A percentile compares a stretch with the other conserved stretches of the same genome.
Evolutionary conservation across 2,329 filamentous ascomycete species (phyloP).

Genomic region (Elsinoe batatas): DNA sequence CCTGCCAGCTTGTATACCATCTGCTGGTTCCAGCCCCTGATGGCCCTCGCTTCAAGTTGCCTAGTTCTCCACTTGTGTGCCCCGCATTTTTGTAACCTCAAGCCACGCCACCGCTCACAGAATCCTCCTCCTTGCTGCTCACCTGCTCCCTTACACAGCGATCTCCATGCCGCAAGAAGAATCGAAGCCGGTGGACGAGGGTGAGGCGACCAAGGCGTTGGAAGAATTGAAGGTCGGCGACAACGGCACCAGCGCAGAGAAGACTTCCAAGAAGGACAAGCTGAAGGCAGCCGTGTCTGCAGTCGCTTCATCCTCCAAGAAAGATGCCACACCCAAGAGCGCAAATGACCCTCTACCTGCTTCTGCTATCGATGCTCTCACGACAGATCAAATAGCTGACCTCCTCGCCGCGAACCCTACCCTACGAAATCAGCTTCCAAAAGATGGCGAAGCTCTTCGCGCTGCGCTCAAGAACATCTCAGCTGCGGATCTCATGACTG

Average conservation of each 20-base stretch:
- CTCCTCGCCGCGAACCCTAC: constrained; percentile 16
- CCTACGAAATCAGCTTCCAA: constrained; percentile 13
- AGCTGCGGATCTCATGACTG: constrained; percentile 63
- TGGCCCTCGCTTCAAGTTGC: not conserved
- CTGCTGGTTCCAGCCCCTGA: not conserved
- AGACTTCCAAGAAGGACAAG: constrained; percentile 51
- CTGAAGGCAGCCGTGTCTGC: constrained; percentile 29
- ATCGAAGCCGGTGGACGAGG: constrained; percentile 52
- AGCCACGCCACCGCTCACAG: not conserved
- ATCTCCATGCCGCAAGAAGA: constrained; percentile 45
- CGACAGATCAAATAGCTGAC: constrained; percentile 13
- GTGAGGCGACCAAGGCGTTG: constrained; percentile 35
- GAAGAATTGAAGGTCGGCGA: constrained; percentile 38
- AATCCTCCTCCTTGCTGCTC: not conserved
- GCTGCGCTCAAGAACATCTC: constrained; percentile 52
- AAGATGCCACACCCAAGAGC: constrained; percentile 14
- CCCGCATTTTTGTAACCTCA: constrained; percentile 1
- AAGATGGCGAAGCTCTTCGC: constrained; percentile 21
- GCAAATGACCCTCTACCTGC: constrained; percentile 14
- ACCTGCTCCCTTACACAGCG: not conserved
- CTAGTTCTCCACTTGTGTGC: not conserved
- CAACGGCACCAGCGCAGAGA: constrained; percentile 1
- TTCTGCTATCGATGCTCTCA: constrained; percentile 12
- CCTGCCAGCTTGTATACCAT: too few species aligned
- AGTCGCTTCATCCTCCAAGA: constrained; percentile 13